Evolutionary conservation across 2,329 filamentous ascomycete genomes (phyloP), one percentile per base, ranked within the genome.

Genomic region (Pezicula neosporulosa): DNA sequence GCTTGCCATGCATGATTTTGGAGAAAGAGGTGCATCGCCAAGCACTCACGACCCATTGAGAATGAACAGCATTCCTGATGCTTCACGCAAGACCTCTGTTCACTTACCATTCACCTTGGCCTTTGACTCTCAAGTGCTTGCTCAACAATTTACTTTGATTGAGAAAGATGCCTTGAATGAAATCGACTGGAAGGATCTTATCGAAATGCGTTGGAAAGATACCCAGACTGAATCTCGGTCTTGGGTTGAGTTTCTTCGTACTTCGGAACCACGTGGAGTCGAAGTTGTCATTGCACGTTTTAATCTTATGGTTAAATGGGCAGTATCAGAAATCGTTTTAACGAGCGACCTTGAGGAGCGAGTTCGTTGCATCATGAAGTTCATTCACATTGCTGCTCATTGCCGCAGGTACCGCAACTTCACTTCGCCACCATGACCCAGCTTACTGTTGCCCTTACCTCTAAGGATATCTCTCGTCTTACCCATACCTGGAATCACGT

Each of bases 241-340:
- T 19, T 94, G 89, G 89, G 89, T 93, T 10, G 85, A 90, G 41
- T 93, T 91, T 64, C 74, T 93, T 38, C 82, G 85, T 48, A 84
- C 85, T 46, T 80, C 85, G 41, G 84, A 89, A 60, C 85, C 86
- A 2, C 81, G 81, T 49, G 89, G 89, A 13, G 86, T 94, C 36
- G 89, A 93, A 64, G 86, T 94, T 19, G 88, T 92, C 44, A 89
- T 93, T 66, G 87, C 89, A 8, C 85, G 89, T 45, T 94, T 94
- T 74, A 94, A 94, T 67, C 82, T 94, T 56, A 88, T 93, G 73
- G 89, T 92, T 55, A 93, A 93, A 67, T 94, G 89, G 89, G 86
- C 83, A 27, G 80, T 91, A 27, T 93, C 89, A 1, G 87, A 93
- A 67, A 81, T 88, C 57, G 80, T 94, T 8, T 76, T 94, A 44